Conservation (phyloP, 2,329 filamentous ascomycete genomes). For the Volutella citrinella region DNA sequence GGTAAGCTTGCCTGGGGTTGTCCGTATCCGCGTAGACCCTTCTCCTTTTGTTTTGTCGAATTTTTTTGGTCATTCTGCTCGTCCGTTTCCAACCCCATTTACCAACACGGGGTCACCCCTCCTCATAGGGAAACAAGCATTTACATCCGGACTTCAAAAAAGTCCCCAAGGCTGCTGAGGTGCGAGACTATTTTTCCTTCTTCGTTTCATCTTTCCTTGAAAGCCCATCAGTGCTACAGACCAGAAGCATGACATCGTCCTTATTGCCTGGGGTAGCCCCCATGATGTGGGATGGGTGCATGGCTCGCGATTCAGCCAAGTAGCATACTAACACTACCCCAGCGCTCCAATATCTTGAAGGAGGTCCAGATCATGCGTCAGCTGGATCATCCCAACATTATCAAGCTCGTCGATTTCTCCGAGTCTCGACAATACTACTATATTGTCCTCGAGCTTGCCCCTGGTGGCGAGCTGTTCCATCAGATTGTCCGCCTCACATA, state of each 20-base stretch:
- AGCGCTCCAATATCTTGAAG: constrained; percentile 97
- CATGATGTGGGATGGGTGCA: too few relatives aligned
- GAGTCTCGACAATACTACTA: constrained; percentile 96
- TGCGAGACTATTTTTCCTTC: constrained; percentile 58
- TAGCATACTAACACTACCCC: constrained; percentile 27
- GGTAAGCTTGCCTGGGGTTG: constrained; percentile 61
- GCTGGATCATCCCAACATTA: constrained; percentile 92
- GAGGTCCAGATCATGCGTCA: constrained; percentile 99
- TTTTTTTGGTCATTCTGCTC: constrained; percentile 13
- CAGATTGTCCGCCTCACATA: constrained; percentile 98
- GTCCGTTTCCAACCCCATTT: constrained; percentile 38
- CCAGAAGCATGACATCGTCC: too few relatives aligned
- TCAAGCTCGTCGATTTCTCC: constrained; percentile 89
- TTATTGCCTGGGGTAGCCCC: too few relatives aligned
- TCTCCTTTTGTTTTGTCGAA: constrained; percentile 19
- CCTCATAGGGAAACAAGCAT: constrained; percentile 82
- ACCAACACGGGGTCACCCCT: constrained; percentile 50
- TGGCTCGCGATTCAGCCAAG: constrained; percentile 11
- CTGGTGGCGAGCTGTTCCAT: constrained; percentile 95
- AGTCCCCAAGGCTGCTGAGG: constrained; percentile 94
- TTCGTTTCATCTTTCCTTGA: constrained; percentile 20
- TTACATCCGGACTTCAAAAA: constrained; percentile 96
- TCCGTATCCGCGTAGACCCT: constrained; percentile 19
- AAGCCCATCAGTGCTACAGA: too few relatives aligned
- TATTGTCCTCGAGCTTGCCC: constrained; percentile 91